Evolutionary conservation across 805 yeast species (phyloP).

Genomic region (Zygosaccharomyces gambellarensis): DNA sequence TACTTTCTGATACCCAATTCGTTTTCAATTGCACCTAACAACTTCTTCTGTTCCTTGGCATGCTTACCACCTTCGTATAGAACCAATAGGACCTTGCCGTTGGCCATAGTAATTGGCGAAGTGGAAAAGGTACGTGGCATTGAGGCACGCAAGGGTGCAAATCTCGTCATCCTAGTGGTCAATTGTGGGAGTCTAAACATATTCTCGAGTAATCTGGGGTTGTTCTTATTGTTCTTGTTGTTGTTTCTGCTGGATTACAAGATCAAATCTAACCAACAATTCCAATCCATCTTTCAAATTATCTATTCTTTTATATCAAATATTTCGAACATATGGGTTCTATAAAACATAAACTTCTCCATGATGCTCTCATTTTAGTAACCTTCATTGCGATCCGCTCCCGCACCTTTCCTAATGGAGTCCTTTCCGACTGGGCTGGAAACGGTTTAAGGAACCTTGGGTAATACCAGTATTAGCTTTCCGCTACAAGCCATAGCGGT

Average conservation of each 20-base stretch:
- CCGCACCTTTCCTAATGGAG: not conserved
- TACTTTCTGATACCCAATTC: constrained; percentile 66
- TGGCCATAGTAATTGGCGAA: not conserved
- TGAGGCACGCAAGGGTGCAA: not conserved
- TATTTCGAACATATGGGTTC: not conserved
- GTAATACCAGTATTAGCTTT: too few species aligned
- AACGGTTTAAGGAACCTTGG: not conserved
- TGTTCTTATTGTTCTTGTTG: not conserved
- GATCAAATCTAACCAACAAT: not conserved
- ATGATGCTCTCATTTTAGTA: not conserved
- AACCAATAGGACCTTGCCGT: constrained; percentile 46
- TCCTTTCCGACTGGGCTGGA: not conserved
- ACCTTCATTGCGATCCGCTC: not conserved
- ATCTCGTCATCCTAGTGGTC: not conserved
- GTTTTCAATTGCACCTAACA: constrained; percentile 69
- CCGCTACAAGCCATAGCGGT: not conserved
- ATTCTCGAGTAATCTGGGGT: not conserved
- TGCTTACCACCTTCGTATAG: constrained; percentile 54
- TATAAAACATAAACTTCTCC: not conserved
- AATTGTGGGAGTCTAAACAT: not conserved
- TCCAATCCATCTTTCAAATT: not conserved
- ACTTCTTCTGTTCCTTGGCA: constrained; percentile 53
- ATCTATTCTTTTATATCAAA: not conserved
- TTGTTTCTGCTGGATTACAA: not conserved
- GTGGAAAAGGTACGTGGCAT: not conserved